Evolutionary conservation across 1,139 yeast genomes (phyloP), one percentile per base, ranked within the genome.

Genomic region (Blastobotrys capitulatus): DNA sequence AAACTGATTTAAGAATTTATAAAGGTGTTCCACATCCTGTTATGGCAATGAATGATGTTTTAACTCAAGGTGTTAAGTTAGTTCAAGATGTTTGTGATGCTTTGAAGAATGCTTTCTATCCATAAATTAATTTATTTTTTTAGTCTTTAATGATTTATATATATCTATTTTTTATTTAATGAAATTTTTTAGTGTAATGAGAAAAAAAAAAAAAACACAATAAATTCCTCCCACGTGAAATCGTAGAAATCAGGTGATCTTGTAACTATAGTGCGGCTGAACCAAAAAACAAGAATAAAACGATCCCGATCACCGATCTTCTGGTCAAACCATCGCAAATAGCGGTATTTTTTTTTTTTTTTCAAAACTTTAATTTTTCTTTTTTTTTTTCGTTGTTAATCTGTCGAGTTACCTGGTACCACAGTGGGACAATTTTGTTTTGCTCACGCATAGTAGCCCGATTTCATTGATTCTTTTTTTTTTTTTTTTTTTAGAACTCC

Each of bases 1-100:
- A 59, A 2, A 65, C 73, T 29, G 60, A 60, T 19, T 59, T 74
- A 12, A 63, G 59, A 10, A 60, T 74, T 32, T 75, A 42, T 20
- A 63, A 67, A 34, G 77, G 78, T 2, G 69, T 74, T 49, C 79
- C 79, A 1, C 79, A 75, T 54, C 70, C 77, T 10, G 74, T 72
- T 16, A 73, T 75, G 77, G 77, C 70, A 26, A 74, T 76, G 78
- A 75, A 73, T 53, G 74, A 61, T 15, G 68, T 68, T 3, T 60
- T 74, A 50, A 63, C 67, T 8, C 73, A 73, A 53, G 78, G 78
- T 12, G 67, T 62, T 46, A 62, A 65, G 18, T 59, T 73, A 45
- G 68, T 74, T 32, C 56, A 60, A 25, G 71, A 71, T 53, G 59
- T 57, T 46, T 54, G 58, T 22, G 57, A 53, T 34, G 57, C 55